phyloP scores from a whole-genome alignment of 208 protist genomes.

The Trypanosoma grayi region DNA sequence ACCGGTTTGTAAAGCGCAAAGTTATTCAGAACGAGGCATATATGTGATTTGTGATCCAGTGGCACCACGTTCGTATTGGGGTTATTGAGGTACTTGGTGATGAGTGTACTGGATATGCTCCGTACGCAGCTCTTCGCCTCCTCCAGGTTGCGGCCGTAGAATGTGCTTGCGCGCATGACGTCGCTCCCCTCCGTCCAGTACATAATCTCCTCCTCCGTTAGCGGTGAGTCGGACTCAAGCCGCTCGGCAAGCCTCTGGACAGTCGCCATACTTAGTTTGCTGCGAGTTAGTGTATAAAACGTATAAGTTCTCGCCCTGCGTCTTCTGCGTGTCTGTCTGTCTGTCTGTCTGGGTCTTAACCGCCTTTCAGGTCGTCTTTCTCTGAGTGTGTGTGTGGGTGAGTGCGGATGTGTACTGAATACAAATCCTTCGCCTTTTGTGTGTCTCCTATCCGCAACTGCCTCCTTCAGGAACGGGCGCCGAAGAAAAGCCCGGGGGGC shows the following conservation, averaged over 20 bases:
- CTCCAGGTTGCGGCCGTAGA: constrained; percentile 44
- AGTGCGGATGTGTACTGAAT: too few relatives aligned
- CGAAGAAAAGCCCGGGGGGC: too few relatives aligned
- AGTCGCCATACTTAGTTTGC: too few relatives aligned
- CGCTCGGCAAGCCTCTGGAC: constrained; percentile 47
- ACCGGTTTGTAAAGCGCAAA: constrained; percentile 76
- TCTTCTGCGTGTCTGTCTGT: too few relatives aligned
- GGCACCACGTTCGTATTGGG: constrained; percentile 58
- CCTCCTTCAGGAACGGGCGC: too few relatives aligned
- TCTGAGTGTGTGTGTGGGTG: too few relatives aligned
- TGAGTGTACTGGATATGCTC: constrained; percentile 37
- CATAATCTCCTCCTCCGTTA: constrained; percentile 57
- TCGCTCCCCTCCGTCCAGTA: constrained; percentile 73
- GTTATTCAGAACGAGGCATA: constrained; percentile 88
- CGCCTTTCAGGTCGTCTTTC: too few relatives aligned
- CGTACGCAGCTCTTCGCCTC: constrained; percentile 34
- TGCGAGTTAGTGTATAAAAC: too few relatives aligned
- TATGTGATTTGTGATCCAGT: constrained; percentile 81
- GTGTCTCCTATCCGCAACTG: too few relatives aligned
- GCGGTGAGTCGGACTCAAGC: constrained; percentile 33
- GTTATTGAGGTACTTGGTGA: constrained; percentile 83
- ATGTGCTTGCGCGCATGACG: constrained; percentile 38
- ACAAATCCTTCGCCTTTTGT: too few relatives aligned
- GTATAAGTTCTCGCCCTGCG: too few relatives aligned
- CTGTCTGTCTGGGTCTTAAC: too few relatives aligned